Base-by-base conservation (phyloP, 2,329 filamentous ascomycete genomes). In the Arthrobotrys entomopaga region DNA sequence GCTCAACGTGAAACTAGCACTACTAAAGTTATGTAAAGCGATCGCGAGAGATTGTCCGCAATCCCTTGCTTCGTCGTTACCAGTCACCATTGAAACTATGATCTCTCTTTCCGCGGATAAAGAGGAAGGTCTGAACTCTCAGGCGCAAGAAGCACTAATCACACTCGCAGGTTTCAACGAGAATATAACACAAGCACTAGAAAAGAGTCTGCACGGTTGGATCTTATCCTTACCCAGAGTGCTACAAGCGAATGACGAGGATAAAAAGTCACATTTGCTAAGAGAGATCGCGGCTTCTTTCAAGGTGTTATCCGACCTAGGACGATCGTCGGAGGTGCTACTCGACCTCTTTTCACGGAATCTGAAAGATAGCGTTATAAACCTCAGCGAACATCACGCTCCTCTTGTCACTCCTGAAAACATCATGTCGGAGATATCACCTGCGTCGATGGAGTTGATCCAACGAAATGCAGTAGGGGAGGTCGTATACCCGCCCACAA, bases 181-280 rank as follows among this genome's bases (percentile, higher is more conserved):
- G 1, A 70, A 69, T 5, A 75, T 80, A 24, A 77, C 77, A 57
- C 63, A 80, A 79, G 50, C 75, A 11, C 42, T 78, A 29, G 76
- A 77, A 29, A 72, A 75, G 42, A 78, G 77, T 52, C 54, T 78
- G 10, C 77, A 79, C 24, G 72, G 88, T 60, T 97, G 93, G 93
- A 86, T 93, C 22, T 87, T 88, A 1, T 89, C 91, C 46, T 85
- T 99, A 16, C 90, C 94, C 3, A 87, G 93, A 15, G 82, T 92
- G 13, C 93, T 97, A 88, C 92, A 94, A 80, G 87, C 89, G 7
- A 90, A 89, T 77, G 93, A 98, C 78, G 92, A 97, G 77, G 85
- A 85, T n/a, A 84, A 86, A 26, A 96, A 96, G 80, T 85, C 88
- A 75, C 86, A 86, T 65, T 88, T 89, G 1, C 86, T 98, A 24